Evolutionary conservation across 2,329 filamentous ascomycete genomes (phyloP), one percentile per base, ranked within the genome.

Genomic region (Arthrobotrys conoides): DNA sequence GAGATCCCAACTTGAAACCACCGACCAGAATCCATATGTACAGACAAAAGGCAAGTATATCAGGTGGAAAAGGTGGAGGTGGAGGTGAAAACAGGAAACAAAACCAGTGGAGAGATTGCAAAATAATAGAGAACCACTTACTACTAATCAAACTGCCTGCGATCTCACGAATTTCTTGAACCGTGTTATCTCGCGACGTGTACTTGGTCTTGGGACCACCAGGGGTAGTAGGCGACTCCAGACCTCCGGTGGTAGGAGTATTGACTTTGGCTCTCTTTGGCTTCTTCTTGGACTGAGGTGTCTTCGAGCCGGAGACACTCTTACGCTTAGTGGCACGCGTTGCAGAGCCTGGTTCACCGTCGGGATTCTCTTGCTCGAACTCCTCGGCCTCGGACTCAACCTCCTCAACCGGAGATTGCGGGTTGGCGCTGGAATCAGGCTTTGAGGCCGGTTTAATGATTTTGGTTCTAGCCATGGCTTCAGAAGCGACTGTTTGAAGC

Each of bases 101-200:
- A 36, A 14, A 64, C 2, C 5, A 18, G 14, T 24, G 63, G 9
- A 41, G 44, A 3, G 14, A 27, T 14, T 41, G 9, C 27, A 20
- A 6, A 18, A 18, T 20, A 53, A 57, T 14, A 18, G 24, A n/a
- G 14, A 30, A 44, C 41, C 30, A 77, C 73, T 41, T 49, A 77
- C 73, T 77, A 22, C 73, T 77, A 44, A 77, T 77, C 18, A 77
- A 67, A 41, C 66, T 71, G 18, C 73, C 73, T 20, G 73, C 73
- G 38, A 77, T 77, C 22, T 77, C 73, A 55, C 73, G 59, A 46
- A 77, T 77, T 36, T 77, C 73, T 64, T 77, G 73, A 3, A 77
- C 73, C 59, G 73, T 77, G 63, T 77, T 77, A 48, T 77, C 73
- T 55, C 73, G 59, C 49, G 73, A 77, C 67, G 73, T 77, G 68